Evolutionary conservation across 208 protist genomes (phyloP).

Genomic region (Blechomonas ayalai): DNA sequence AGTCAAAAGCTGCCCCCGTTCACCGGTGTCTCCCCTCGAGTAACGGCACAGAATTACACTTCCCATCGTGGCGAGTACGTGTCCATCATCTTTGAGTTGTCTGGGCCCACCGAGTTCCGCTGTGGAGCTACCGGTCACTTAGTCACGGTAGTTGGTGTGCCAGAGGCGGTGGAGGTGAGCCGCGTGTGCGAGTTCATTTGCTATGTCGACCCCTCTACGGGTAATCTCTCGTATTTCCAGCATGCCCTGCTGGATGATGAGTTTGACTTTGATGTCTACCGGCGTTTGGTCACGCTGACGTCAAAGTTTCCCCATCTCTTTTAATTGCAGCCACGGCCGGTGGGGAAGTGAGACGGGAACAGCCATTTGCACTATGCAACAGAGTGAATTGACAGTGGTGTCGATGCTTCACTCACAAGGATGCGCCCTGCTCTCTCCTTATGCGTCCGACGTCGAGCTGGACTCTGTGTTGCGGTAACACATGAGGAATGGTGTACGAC

Average conservation of each 20-base stretch:
- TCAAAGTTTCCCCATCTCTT: slow-evolving; percentile 82
- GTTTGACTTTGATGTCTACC: slow-evolving; percentile 87
- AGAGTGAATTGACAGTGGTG: too few relatives aligned
- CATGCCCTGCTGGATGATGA: slow-evolving; percentile 87
- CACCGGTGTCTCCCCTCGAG: slow-evolving; percentile 77
- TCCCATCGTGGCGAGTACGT: slow-evolving; percentile 81
- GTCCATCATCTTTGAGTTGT: slow-evolving; percentile 74
- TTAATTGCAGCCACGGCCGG: too few relatives aligned
- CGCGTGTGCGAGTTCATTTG: slow-evolving; percentile 88
- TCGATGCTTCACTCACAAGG: too few relatives aligned
- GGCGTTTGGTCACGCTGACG: slow-evolving; percentile 62
- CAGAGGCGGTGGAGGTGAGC: slow-evolving; percentile 63
- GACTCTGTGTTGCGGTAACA: background rate
- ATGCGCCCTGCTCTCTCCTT: too few relatives aligned
- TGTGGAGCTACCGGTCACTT: slow-evolving; percentile 60
- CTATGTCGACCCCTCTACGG: slow-evolving; percentile 77
- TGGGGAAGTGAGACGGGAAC: background rate
- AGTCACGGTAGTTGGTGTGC: slow-evolving; percentile 58
- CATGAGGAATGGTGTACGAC: too few relatives aligned
- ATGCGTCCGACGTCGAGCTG: too few relatives aligned
- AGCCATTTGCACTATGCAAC: background rate
- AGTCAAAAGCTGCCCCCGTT: slow-evolving; percentile 71
- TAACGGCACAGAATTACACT: slow-evolving; percentile 51
- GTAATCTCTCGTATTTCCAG: slow-evolving; percentile 70
- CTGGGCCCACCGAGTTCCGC: slow-evolving; percentile 58